Evolutionary conservation across 2,329 filamentous ascomycete species (phyloP).

Genomic region (Stagonosporopsis vannaccii): DNA sequence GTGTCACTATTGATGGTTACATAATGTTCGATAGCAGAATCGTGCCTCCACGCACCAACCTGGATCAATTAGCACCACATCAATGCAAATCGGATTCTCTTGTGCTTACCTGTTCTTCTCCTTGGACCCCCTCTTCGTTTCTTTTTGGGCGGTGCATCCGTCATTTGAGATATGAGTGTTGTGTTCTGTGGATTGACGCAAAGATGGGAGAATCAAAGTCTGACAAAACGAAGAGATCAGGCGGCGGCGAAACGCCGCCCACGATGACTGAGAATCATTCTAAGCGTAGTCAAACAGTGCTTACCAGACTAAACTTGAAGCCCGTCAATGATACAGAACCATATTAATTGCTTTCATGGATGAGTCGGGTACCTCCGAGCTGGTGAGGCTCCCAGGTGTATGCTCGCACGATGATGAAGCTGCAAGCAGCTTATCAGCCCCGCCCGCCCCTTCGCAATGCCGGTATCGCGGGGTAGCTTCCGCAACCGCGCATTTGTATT

Average conservation of each 20-base stretch:
- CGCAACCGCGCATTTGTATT: neutral
- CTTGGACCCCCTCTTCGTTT: conserved; percentile 37
- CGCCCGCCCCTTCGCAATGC: neutral
- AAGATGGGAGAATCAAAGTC: neutral
- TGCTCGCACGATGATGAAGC: neutral
- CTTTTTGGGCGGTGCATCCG: conserved; percentile 23
- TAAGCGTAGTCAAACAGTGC: neutral
- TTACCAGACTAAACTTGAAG: neutral
- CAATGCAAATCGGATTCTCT: no score
- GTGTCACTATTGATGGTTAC: conserved; percentile 33
- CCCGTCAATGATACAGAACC: neutral
- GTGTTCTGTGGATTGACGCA: neutral
- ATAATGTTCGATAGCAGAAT: neutral
- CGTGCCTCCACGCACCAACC: conserved; percentile 4
- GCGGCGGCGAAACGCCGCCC: conserved; percentile 1
- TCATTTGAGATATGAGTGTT: neutral
- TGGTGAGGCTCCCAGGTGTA: neutral
- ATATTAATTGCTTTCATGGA: neutral
- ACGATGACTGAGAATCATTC: neutral
- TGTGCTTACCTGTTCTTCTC: conserved; percentile 34
- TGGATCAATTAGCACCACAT: conserved; percentile 3
- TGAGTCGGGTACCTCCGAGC: neutral
- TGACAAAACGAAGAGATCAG: conserved; percentile 5
- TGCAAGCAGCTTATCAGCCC: conserved; percentile 16
- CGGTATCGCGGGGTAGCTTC: conserved; percentile 12